phyloP scores from a whole-genome alignment of 768 basidiomycete genomes.

The Postia placenta region DNA sequence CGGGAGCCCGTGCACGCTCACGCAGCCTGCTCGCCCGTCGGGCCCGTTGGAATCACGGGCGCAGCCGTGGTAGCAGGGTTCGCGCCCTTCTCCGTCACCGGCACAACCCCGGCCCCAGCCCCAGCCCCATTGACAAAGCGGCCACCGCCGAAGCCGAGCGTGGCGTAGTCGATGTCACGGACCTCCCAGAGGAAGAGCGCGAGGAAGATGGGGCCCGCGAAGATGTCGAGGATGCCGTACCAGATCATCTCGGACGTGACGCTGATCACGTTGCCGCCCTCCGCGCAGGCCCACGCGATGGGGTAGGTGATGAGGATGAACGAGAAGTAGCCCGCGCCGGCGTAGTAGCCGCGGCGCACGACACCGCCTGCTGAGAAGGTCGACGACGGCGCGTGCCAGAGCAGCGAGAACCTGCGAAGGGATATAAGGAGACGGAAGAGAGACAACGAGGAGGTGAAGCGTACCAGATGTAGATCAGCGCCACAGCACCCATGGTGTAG shows the following conservation, averaged over 20 bases:
- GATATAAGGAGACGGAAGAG: neutral
- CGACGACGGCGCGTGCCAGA: slow-evolving; percentile 22
- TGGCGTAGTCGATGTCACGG: slow-evolving; percentile 22
- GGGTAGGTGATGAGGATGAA: slow-evolving; percentile 53
- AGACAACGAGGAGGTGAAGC: slow-evolving; percentile 17
- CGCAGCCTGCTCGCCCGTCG: too few species aligned
- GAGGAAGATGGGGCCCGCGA: slow-evolving; percentile 36
- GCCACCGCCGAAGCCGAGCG: too few species aligned
- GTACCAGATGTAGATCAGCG: slow-evolving; percentile 45
- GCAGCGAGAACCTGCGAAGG: slow-evolving; percentile 15
- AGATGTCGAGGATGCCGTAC: slow-evolving; percentile 44
- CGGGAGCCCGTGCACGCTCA: too few species aligned
- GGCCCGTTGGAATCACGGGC: too few species aligned
- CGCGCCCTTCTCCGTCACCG: too few species aligned
- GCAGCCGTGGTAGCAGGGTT: too few species aligned
- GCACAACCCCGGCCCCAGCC: too few species aligned
- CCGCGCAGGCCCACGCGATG: slow-evolving; percentile 50
- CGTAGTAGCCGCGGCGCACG: slow-evolving; percentile 20
- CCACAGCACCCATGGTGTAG: slow-evolving; percentile 39
- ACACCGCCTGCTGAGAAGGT: slow-evolving; percentile 18
- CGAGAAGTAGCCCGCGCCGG: slow-evolving; percentile 36
- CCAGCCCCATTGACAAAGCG: too few species aligned
- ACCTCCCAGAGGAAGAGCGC: slow-evolving; percentile 20
- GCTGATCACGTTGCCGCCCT: slow-evolving; percentile 45
- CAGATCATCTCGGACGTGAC: slow-evolving; percentile 49